Evolutionary conservation across 192 early-diverging fungal genomes (phyloP).

Genomic region (Ambispora gerdemannii): DNA sequence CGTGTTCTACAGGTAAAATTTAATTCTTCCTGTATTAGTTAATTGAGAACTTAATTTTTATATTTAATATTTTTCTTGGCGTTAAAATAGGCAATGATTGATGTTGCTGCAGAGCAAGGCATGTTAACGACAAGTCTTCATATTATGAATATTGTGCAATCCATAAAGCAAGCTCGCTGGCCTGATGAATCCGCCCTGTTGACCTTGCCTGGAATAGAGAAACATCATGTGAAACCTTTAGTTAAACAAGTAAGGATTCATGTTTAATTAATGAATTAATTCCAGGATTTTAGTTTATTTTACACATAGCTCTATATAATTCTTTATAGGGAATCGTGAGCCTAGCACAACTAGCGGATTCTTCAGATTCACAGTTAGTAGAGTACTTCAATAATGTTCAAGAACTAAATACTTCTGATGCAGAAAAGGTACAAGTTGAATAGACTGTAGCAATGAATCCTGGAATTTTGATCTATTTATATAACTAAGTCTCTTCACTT

Average conservation of each 20-base stretch:
- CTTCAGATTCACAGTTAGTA: conserved; percentile 27
- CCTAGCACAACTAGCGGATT: conserved; percentile 39
- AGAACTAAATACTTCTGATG: neutral
- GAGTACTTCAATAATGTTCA: conserved; percentile 27
- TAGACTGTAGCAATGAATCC: neutral
- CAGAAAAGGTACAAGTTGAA: conserved; percentile 14
- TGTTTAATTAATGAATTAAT: neutral
- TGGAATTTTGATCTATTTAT: neutral
- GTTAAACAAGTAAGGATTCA: conserved; percentile 30
- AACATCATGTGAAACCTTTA: conserved; percentile 8
- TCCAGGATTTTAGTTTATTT: neutral
- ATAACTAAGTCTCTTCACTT: too few species aligned
- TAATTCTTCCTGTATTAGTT: neutral
- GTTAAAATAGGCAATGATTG: conserved; percentile 78
- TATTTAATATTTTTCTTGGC: neutral
- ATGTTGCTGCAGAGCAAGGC: conserved; percentile 73
- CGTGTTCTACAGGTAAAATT: conserved; percentile 71
- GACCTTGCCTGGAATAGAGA: conserved; percentile 58
- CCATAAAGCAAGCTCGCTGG: conserved; percentile 90
- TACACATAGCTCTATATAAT: neutral
- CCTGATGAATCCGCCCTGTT: conserved; percentile 68
- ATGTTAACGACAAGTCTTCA: conserved; percentile 61
- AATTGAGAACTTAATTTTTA: too few species aligned
- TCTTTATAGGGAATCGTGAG: conserved; percentile 32
- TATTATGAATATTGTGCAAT: conserved; percentile 83